Percentiles rank a stretch among this genome's conserved stretches.
Conservation (phyloP, 2,329 filamentous ascomycete species). For the Fusarium sp. region DNA sequence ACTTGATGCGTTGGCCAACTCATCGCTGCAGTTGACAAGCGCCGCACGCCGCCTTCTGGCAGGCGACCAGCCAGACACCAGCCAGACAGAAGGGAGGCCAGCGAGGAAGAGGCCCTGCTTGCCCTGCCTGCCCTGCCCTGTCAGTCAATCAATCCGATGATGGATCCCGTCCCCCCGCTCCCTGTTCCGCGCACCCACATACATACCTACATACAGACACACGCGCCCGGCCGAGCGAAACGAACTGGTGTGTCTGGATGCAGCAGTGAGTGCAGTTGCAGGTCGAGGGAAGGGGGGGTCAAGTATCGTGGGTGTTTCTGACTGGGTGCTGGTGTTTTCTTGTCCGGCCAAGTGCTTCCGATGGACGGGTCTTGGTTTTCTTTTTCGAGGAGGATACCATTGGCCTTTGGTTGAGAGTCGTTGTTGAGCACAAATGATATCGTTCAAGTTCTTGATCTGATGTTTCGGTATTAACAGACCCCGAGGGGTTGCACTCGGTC, state of each 20-base stretch:
- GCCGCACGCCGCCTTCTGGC: conserved; percentile 40
- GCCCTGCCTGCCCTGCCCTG: neutral
- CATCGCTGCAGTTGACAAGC: conserved; percentile 58
- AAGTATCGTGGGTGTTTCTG: conserved; percentile 34
- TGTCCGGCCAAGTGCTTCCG: conserved; percentile 34
- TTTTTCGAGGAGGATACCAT: neutral
- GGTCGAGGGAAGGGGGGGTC: neutral
- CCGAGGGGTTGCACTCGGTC: conserved; percentile 16
- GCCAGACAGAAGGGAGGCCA: conserved; percentile 3
- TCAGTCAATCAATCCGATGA: conserved; percentile 32
- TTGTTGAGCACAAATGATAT: neutral
- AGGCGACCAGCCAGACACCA: conserved; percentile 18
- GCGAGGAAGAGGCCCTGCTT: neutral
- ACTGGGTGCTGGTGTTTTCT: conserved; percentile 30
- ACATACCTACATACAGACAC: conserved; percentile 16
- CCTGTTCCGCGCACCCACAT: conserved; percentile 36
- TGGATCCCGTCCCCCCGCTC: conserved; percentile 40
- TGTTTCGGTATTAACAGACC: neutral
- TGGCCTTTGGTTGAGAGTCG: neutral
- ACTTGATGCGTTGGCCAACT: conserved; percentile 58
- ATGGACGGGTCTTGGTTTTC: conserved; percentile 26
- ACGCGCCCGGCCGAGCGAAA: conserved; percentile 24
- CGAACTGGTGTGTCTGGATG: conserved; percentile 35
- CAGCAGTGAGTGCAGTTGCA: conserved; percentile 14
- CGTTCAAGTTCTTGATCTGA: neutral